Conservation (phyloP, 2,329 filamentous ascomycete species). For the Fusarium sp. region DNA sequence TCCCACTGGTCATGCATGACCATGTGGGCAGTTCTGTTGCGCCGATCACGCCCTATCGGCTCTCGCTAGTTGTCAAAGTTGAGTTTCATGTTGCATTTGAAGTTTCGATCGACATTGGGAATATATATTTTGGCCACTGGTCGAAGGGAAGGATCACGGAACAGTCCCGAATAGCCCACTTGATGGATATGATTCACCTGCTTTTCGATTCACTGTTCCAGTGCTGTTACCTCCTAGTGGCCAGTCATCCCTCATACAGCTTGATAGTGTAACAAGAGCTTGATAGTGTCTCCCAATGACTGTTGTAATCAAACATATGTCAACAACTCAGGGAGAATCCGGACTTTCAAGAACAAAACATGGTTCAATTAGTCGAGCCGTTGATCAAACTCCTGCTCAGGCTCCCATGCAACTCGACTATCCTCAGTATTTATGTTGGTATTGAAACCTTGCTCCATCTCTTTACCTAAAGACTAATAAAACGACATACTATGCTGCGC, state of each 20-base stretch:
- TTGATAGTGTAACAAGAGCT: too few species aligned
- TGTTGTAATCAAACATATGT: neutral
- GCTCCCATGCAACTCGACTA: neutral
- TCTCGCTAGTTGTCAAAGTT: slow-evolving; percentile 1
- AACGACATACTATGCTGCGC: slow-evolving; percentile 11
- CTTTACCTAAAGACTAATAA: slow-evolving; percentile 7
- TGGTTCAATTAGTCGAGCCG: neutral
- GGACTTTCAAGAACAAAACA: neutral
- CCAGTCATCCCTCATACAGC: too few species aligned
- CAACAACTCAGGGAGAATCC: neutral
- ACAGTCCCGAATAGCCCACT: neutral
- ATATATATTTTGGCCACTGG: slow-evolving; percentile 6
- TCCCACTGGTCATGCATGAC: slow-evolving; percentile 18
- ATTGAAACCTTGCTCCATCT: slow-evolving; percentile 7
- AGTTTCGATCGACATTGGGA: slow-evolving; percentile 22
- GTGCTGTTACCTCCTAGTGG: too few species aligned
- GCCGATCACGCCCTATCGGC: slow-evolving; percentile 21
- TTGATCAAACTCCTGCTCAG: neutral
- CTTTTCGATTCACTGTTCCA: neutral
- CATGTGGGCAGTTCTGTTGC: slow-evolving; percentile 4
- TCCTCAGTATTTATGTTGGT: slow-evolving; percentile 11
- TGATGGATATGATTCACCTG: neutral
- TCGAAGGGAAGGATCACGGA: neutral
- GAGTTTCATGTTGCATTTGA: slow-evolving; percentile 26
- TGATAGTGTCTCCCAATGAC: neutral